These are phyloP conservation scores for Yarrowia keelungensis DNA, from an alignment of 805 yeast genomes.

Conservation along the genomic window DNA sequence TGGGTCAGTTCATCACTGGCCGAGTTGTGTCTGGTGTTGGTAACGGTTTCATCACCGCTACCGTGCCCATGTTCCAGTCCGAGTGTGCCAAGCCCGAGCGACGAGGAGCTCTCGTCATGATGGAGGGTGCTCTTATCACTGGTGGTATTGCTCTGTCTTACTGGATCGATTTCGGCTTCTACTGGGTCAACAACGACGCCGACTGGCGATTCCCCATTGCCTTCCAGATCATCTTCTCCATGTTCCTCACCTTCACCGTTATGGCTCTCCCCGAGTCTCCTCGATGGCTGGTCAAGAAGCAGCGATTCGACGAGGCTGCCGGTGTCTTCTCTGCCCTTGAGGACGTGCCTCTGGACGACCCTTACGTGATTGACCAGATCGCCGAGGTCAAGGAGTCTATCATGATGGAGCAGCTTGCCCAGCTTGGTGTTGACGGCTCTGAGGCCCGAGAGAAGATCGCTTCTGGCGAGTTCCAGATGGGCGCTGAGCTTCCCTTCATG, in stretches of 20 bases:
- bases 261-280: slow-evolving; percentile 84
- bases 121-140: slow-evolving; percentile 75
- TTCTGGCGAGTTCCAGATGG: slow-evolving; percentile 24
- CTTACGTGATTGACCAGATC: slow-evolving; percentile 25
- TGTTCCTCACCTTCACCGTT: slow-evolving; percentile 66
- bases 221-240: slow-evolving; percentile 65
- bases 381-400: slow-evolving; percentile 35
- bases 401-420: slow-evolving; percentile 34
- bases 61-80: slow-evolving; percentile 82
- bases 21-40: slow-evolving; percentile 78
- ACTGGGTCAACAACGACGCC: slow-evolving; percentile 60
- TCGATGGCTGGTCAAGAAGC: slow-evolving; percentile 76
- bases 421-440: slow-evolving; percentile 26
- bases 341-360: slow-evolving; percentile 33
- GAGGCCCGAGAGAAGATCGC: slow-evolving; percentile 16
- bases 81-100: slow-evolving; percentile 71
- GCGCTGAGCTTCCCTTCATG: slow-evolving; percentile 28
- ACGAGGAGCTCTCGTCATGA: slow-evolving; percentile 71
- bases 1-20: slow-evolving; percentile 54
- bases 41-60: slow-evolving; percentile 77
- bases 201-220: slow-evolving; percentile 85
- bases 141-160: slow-evolving; percentile 78
- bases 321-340: slow-evolving; percentile 50
- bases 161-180: slow-evolving; percentile 54
- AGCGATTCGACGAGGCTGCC: slow-evolving; percentile 55